Conservation (phyloP, 805 yeast genomes). For the Candida pseudoglaebosa region DNA sequence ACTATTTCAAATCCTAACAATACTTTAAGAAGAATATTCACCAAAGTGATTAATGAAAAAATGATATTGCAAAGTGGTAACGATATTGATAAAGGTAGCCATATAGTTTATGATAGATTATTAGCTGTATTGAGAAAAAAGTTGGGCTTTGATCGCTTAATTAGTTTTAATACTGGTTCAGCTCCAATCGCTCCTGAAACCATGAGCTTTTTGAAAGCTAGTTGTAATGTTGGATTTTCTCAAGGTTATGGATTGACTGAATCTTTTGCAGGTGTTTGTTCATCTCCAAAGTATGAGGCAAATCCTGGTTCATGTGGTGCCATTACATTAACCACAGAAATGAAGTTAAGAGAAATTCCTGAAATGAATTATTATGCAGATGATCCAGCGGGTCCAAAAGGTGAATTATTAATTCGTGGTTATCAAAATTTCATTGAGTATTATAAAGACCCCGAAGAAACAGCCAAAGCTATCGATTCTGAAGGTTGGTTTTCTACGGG, state of each 20-base stretch:
- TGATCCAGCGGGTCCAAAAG: constrained; percentile 34
- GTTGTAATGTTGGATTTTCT: constrained; percentile 50
- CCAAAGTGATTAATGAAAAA: constrained; percentile 13
- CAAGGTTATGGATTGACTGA: constrained; percentile 78
- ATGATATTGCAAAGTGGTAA: constrained; percentile 40
- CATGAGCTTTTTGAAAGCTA: constrained; percentile 56
- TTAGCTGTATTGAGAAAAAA: constrained; percentile 24
- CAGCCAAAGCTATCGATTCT: constrained; percentile 37
- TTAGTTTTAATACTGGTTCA: constrained; percentile 42
- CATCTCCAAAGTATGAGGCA: constrained; percentile 39
- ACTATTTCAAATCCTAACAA: constrained; percentile 1
- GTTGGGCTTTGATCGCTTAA: constrained; percentile 32
- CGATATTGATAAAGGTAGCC: constrained; percentile 38
- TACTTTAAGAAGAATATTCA: not conserved
- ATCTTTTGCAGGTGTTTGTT: constrained; percentile 52
- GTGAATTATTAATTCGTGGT: constrained; percentile 57
- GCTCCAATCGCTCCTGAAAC: constrained; percentile 70
- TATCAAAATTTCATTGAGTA: constrained; percentile 53
- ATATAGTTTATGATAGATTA: constrained; percentile 28
- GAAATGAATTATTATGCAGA: constrained; percentile 47
- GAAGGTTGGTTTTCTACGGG: constrained; percentile 61
- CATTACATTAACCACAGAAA: constrained; percentile 47
- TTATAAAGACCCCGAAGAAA: constrained; percentile 46
- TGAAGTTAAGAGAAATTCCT: constrained; percentile 59
- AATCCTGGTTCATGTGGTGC: constrained; percentile 59